Conservation (phyloP, 768 basidiomycete species). For the Tylopilus sp. region DNA sequence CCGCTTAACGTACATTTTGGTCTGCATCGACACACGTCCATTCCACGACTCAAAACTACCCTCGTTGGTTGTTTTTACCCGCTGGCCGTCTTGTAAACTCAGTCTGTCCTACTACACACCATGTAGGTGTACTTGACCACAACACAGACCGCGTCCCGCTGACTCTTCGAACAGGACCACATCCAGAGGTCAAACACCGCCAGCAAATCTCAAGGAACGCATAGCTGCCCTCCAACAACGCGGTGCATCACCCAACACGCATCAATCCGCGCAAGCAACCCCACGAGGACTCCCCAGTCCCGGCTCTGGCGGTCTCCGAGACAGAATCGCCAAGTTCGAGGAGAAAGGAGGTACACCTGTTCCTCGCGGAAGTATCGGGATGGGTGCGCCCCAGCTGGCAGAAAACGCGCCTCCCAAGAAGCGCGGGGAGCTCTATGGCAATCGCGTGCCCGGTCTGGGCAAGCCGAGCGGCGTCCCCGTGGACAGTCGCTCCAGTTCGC, state of each 20-base stretch:
- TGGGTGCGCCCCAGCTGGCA: constrained; percentile 57
- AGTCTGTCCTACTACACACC: not conserved
- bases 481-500: constrained; percentile 19
- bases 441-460: constrained; percentile 48
- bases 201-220: constrained; percentile 70
- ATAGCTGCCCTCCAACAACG: constrained; percentile 79
- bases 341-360: constrained; percentile 71
- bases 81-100: constrained; percentile 22
- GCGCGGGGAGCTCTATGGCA: constrained; percentile 70
- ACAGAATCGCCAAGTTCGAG: constrained; percentile 81
- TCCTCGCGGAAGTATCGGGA: constrained; percentile 71
- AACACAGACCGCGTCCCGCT: constrained; percentile 4
- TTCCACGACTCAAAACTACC: constrained; percentile 12
- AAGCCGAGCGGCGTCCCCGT: constrained; percentile 17
- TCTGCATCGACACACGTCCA: constrained; percentile 9
- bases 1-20: constrained; percentile 8
- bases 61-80: constrained; percentile 19
- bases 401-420: constrained; percentile 46
- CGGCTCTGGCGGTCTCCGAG: constrained; percentile 40
- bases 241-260: constrained; percentile 25
- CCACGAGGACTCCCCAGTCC: constrained; percentile 26
- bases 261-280: constrained; percentile 33
- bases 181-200: constrained; percentile 24
- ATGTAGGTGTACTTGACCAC: constrained; percentile 20
- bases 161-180: constrained; percentile 24